Conservation (phyloP, 2,329 filamentous ascomycete genomes). For the Aspergillus sp. region DNA sequence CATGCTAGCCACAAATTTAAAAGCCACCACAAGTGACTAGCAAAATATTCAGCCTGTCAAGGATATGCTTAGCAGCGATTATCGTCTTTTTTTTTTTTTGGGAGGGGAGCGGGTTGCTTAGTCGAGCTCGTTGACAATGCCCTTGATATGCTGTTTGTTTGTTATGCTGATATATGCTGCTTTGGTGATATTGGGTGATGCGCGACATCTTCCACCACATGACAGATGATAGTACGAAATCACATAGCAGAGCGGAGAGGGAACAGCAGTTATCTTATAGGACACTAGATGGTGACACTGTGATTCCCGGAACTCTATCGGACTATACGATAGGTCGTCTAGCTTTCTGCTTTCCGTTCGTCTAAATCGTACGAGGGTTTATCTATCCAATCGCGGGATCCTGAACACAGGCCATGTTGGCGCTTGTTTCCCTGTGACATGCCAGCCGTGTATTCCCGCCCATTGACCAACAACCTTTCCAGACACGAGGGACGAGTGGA, state of each 20-base stretch:
- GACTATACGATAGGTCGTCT: too few relatives aligned
- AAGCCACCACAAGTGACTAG: background rate
- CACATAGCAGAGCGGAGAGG: background rate
- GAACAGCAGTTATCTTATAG: background rate
- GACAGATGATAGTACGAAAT: background rate
- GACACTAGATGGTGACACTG: background rate
- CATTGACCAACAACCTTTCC: too few relatives aligned
- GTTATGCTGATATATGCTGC: background rate
- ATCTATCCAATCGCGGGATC: too few relatives aligned
- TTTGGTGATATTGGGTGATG: background rate
- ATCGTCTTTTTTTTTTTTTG: background rate
- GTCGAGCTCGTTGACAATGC: background rate
- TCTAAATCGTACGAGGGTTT: too few relatives aligned
- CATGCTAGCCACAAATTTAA: background rate
- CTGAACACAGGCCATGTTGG: too few relatives aligned
- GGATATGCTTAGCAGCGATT: background rate
- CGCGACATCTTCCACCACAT: background rate
- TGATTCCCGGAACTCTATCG: too few relatives aligned
- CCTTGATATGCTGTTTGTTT: background rate
- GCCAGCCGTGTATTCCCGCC: too few relatives aligned
- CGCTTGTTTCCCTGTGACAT: too few relatives aligned
- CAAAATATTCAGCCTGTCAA: background rate
- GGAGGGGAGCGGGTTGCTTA: background rate
- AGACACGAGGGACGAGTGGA: too few relatives aligned
- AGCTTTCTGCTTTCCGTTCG: too few relatives aligned